Base-by-base conservation (phyloP, 1,139 yeast genomes). In the Kodamaea sp. region DNA sequence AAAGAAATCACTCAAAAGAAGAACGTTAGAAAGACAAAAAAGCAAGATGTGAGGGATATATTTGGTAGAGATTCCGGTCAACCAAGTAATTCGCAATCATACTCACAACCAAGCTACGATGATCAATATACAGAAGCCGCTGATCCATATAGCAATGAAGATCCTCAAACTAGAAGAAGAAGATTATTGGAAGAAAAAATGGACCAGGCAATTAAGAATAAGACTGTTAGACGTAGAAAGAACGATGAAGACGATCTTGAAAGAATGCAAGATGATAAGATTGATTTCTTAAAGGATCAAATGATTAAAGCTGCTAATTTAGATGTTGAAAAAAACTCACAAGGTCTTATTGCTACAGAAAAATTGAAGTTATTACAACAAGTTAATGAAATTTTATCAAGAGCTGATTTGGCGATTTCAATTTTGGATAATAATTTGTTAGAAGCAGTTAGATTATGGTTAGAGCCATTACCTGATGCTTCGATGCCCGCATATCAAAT, bases 401-500 rank as follows among this genome's bases (percentile, higher is more conserved):
- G 89, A 65, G 89, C 90, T 2, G 87, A 84, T 59, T 71, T 89
- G 53, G 88, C 96, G 27, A 96, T 90, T 55, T 85, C 96, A 10
- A 87, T 94, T 40, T 74, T 94, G 54, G 99, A 94, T 67, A 94
- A 92, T 61, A 94, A 94, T 62, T 66, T 94, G 54, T 73, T 94
- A 48, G 97, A 92, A 55, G 94, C 96, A 36, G 92, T 94, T 29
- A 77, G 97, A 52, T 82, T 88, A 59, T 94, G 99, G 99, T 73
- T 94, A 43, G 99, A 94, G 61, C 99, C 99, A 31, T 73, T 94
- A 51, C 98, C 98, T 2, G 98, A 94, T 69, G 96, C 95, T 33
- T 88, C 97, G 6, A 73, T 94, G 66, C 99, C 99, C 9, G 94
- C 96, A 1, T 92, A 86, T 63, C 96, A 90, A 62, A 90, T 94